A percentile compares a stretch with the other conserved stretches of the same genome.
These are phyloP conservation scores for Fusarium sterilihyphosum DNA, from an alignment of 2,329 filamentous ascomycete genomes.

Conservation along the genomic window DNA sequence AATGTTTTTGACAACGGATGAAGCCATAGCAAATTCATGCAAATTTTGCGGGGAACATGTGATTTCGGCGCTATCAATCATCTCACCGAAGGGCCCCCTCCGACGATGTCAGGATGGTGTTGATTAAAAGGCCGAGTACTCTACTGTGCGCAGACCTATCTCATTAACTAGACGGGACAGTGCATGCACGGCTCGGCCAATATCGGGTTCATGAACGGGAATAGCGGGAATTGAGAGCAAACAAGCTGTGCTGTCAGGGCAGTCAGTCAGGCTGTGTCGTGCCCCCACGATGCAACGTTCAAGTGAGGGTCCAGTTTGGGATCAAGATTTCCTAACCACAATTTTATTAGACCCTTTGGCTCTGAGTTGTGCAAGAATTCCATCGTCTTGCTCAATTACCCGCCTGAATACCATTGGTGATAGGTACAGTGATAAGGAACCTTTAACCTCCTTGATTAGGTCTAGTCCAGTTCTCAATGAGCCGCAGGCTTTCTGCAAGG, in stretches of 20 bases:
- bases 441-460: conserved; percentile 17
- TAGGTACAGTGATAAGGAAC: conserved; percentile 17
- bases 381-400: conserved; percentile 19
- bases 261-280: neutral
- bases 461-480: conserved; percentile 28
- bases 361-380: conserved; percentile 8
- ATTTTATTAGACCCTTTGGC: conserved; percentile 5
- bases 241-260: neutral
- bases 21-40: conserved; percentile 11
- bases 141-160: conserved; percentile 13
- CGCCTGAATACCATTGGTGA: neutral
- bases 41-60: conserved; percentile 30
- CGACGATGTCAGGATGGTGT: conserved; percentile 16
- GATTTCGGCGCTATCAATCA: conserved; percentile 37
- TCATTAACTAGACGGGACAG: neutral
- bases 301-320: neutral
- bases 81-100: conserved; percentile 38
- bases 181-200: conserved; percentile 39
- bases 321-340: neutral
- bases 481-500: conserved; percentile 42
- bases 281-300: conserved; percentile 28
- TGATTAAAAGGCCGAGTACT: neutral
- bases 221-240: conserved; percentile 21
- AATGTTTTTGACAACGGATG: conserved; percentile 4
- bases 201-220: conserved; percentile 33